Conservation (phyloP, 176 grass and related monocot species). For the Miscanthus lutarioriparius region DNA sequence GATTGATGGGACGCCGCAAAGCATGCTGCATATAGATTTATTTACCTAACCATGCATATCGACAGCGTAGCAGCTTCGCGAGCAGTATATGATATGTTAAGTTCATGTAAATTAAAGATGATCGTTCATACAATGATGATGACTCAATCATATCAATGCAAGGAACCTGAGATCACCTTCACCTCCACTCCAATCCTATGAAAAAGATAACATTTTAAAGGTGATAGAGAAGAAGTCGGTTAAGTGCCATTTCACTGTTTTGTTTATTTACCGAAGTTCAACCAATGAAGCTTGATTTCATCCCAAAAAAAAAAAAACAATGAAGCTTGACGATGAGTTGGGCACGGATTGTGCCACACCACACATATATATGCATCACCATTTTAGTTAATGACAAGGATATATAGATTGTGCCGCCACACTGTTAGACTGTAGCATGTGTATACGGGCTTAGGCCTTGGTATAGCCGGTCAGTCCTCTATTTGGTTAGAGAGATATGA, state of each 20-base stretch:
- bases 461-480: no score
- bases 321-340: no score
- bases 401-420: no score
- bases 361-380: no score
- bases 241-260: background rate
- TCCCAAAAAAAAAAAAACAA: no score
- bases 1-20: conserved; percentile 33
- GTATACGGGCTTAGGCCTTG: no score
- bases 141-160: background rate
- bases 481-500: no score
- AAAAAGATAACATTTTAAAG: conserved; percentile 26
- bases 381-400: no score
- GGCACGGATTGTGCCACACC: no score
- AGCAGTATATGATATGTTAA: conserved; percentile 6
- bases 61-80: conserved; percentile 7
- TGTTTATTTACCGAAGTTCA: background rate
- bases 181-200: conserved; percentile 30
- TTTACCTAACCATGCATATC: background rate
- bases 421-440: no score
- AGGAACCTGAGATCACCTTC: conserved; percentile 21
- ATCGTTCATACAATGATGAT: background rate
- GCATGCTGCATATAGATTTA: background rate
- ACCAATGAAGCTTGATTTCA: no score
- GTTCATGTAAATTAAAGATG: background rate
- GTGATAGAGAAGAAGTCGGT: background rate